A percentile compares a stretch with the other conserved stretches of the same genome.
phyloP scores from a whole-genome alignment of 805 yeast genomes.

The Helenozyma rhizophorensis region DNA sequence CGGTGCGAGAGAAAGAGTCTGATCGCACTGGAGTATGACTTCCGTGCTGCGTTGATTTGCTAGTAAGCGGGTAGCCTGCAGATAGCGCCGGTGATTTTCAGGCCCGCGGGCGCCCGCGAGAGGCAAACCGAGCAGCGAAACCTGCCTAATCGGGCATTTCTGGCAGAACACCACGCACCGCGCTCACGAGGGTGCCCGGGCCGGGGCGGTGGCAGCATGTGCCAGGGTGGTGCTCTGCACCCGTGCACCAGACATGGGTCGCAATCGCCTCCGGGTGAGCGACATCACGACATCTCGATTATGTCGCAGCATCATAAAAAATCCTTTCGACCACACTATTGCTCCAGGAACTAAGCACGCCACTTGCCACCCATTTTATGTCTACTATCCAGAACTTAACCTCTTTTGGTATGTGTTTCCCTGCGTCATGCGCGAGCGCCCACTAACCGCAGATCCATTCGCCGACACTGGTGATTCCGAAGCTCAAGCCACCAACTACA shows the following conservation, averaged over 20 bases:
- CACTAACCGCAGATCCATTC: conserved; percentile 69
- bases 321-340: conserved; percentile 1
- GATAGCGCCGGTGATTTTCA: too few species aligned
- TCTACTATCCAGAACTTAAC: conserved; percentile 90
- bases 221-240: too few species aligned
- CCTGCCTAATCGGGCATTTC: too few species aligned
- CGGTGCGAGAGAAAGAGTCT: too few species aligned
- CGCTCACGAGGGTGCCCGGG: too few species aligned
- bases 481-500: conserved; percentile 90
- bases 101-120: too few species aligned
- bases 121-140: too few species aligned
- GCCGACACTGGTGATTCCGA: conserved; percentile 99
- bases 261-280: too few species aligned
- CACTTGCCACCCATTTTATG: conserved; percentile 36
- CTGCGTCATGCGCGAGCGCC: background rate
- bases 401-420: conserved; percentile 54
- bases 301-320: conserved; percentile 1
- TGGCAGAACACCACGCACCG: too few species aligned
- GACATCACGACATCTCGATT: background rate
- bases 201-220: too few species aligned
- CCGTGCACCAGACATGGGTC: too few species aligned
- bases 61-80: background rate
- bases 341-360: background rate
- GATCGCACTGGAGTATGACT: too few species aligned
- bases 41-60: background rate